Percentiles rank a stretch among this genome's conserved stretches.
phyloP scores from a whole-genome alignment of 495 filamentous ascomycete species.

The Paragyromitra xinjiangensis region DNA sequence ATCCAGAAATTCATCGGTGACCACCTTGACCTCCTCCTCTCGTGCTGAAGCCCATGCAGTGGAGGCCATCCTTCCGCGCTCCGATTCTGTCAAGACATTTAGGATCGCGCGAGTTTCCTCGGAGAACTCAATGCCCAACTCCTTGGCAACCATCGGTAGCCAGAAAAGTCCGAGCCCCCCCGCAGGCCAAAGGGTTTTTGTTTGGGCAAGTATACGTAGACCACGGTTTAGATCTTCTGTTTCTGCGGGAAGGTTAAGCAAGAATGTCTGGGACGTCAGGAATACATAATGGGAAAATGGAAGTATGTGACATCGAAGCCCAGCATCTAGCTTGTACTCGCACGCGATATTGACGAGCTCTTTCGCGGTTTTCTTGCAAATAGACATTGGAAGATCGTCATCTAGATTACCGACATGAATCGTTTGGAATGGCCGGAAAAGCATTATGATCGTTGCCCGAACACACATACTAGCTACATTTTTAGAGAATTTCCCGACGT shows the following conservation, averaged over 20 bases:
- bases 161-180: conserved; percentile 45
- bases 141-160: conserved; percentile 40
- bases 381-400: conserved; percentile 30
- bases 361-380: conserved; percentile 47
- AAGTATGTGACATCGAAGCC: conserved; percentile 31
- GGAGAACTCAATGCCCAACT: conserved; percentile 37
- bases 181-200: conserved; percentile 40
- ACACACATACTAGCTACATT: conserved; percentile 67
- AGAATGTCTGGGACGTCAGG: conserved; percentile 41
- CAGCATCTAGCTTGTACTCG: conserved; percentile 26
- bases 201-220: conserved; percentile 36
- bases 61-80: conserved; percentile 33
- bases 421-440: conserved; percentile 74
- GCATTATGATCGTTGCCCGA: conserved; percentile 68
- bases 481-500: conserved; percentile 37
- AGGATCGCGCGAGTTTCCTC: conserved; percentile 39
- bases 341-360: conserved; percentile 43
- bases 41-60: conserved; percentile 44
- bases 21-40: conserved; percentile 45
- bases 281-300: conserved; percentile 45
- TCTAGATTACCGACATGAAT: conserved; percentile 58
- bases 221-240: conserved; percentile 42
- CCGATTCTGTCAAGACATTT: conserved; percentile 37
- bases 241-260: conserved; percentile 43
- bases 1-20: conserved; percentile 39